These are phyloP conservation scores for Camelina laxa DNA, from an alignment of 345 rosid genomes.

Conservation along the genomic window DNA sequence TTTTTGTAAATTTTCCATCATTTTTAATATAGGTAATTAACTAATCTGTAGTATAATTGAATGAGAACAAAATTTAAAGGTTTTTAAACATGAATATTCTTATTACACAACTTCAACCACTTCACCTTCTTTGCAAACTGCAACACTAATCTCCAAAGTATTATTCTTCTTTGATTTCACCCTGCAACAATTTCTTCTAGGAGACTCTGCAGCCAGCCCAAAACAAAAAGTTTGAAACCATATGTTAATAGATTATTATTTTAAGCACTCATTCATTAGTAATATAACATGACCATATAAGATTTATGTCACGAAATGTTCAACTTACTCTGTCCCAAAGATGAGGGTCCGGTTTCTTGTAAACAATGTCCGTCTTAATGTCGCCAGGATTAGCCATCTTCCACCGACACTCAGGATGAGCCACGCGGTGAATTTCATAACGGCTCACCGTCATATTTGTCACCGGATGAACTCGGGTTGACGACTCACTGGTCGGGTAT, in stretches of 20 bases:
- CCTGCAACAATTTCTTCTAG: slow-evolving; percentile 91
- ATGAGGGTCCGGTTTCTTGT: slow-evolving; percentile 74
- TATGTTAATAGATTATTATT: not conserved
- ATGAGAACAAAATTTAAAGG: slow-evolving; percentile 22
- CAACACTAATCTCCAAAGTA: slow-evolving; percentile 69
- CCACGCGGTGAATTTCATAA: slow-evolving; percentile 58
- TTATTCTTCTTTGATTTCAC: slow-evolving; percentile 66
- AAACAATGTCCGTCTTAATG: slow-evolving; percentile 55
- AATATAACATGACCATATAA: not conserved
- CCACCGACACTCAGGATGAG: slow-evolving; percentile 81
- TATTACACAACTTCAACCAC: slow-evolving; percentile 61
- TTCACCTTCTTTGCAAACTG: slow-evolving; percentile 76
- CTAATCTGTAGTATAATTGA: slow-evolving; percentile 37
- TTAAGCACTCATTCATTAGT: not conserved
- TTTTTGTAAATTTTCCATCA: not conserved
- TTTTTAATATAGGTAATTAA: slow-evolving; percentile 21
- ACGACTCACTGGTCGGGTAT: slow-evolving; percentile 89
- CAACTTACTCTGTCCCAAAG: slow-evolving; percentile 83
- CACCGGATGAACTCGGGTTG: slow-evolving; percentile 53
- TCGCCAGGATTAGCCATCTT: slow-evolving; percentile 81
- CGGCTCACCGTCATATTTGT: slow-evolving; percentile 65
- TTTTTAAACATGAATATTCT: slow-evolving; percentile 26
- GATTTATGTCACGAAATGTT: not conserved
- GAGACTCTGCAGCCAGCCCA: slow-evolving; percentile 65
- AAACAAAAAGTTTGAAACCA: not conserved